These are phyloP conservation scores for Cucurbita pepo DNA, from an alignment of 306 rosid genomes.

Conservation along the genomic window DNA sequence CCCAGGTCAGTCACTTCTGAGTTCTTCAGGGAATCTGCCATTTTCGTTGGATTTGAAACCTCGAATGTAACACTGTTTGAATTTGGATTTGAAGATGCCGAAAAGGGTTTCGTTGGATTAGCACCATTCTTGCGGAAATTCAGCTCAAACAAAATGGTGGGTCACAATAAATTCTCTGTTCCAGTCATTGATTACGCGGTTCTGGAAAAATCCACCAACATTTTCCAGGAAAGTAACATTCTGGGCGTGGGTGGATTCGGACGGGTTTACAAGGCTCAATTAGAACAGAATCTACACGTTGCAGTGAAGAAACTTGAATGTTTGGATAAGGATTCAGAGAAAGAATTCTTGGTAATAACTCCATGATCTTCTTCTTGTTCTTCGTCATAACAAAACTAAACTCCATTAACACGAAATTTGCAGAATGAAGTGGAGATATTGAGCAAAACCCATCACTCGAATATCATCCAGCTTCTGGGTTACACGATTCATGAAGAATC, in stretches of 20 bases:
- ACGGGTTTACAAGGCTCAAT: conserved; percentile 69
- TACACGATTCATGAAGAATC: conserved; percentile 42
- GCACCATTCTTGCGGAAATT: conserved; percentile 41
- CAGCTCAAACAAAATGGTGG: conserved; percentile 36
- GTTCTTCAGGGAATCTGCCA: neutral
- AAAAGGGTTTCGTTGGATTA: conserved; percentile 35
- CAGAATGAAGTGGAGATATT: conserved; percentile 81
- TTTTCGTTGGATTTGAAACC: neutral
- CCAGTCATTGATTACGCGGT: conserved; percentile 51
- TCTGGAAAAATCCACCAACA: conserved; percentile 48
- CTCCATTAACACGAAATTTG: conserved; percentile 14
- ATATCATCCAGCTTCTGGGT: conserved; percentile 58
- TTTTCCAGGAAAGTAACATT: conserved; percentile 51
- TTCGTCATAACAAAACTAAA: neutral
- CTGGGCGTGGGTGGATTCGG: conserved; percentile 93
- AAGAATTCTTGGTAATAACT: conserved; percentile 53
- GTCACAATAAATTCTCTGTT: conserved; percentile 37
- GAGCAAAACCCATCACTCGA: conserved; percentile 64
- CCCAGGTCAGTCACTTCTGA: conserved; percentile 17
- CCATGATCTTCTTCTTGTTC: neutral
- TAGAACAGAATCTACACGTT: conserved; percentile 50
- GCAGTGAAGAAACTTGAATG: conserved; percentile 75
- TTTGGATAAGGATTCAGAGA: conserved; percentile 38
- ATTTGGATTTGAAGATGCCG: conserved; percentile 33
- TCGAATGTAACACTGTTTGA: neutral